Evolutionary conservation across 1,284 basidiomycete species (phyloP).

Genomic region (Marasmius oreades): DNA sequence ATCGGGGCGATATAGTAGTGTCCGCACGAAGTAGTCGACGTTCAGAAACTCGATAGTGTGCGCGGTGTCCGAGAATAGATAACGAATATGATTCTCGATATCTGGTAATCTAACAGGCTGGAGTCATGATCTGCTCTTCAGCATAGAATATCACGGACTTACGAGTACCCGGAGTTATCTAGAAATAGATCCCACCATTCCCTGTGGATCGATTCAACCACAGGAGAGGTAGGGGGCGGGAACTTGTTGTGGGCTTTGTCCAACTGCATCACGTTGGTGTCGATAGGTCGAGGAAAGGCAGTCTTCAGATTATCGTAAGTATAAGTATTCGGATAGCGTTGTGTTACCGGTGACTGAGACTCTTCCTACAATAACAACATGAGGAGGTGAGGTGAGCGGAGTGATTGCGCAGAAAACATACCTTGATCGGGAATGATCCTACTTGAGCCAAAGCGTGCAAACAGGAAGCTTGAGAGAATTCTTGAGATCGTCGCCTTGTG

Average conservation of each 20-base stretch:
- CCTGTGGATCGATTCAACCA: slow-evolving; percentile 42
- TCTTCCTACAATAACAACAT: slow-evolving; percentile 3
- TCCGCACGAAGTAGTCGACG: slow-evolving; percentile 47
- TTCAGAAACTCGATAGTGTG: slow-evolving; percentile 69
- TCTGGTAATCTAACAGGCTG: slow-evolving; percentile 39
- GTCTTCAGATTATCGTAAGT: slow-evolving; percentile 30
- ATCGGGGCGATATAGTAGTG: slow-evolving; percentile 47
- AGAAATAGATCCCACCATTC: slow-evolving; percentile 66
- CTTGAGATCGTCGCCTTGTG: slow-evolving; percentile 1
- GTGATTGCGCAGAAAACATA: slow-evolving; percentile 12
- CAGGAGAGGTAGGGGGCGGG: slow-evolving; percentile 35
- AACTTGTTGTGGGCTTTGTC: slow-evolving; percentile 30
- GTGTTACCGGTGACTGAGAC: slow-evolving; percentile 1
- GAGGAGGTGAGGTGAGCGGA: background rate
- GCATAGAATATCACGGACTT: slow-evolving; percentile 13
- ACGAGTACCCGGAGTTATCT: slow-evolving; percentile 38
- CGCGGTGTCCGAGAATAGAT: slow-evolving; percentile 47
- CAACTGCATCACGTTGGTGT: slow-evolving; percentile 29
- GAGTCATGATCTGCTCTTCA: slow-evolving; percentile 3
- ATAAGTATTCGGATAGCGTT: slow-evolving; percentile 11
- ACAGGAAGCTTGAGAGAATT: slow-evolving; percentile 21
- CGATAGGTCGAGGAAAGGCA: slow-evolving; percentile 32
- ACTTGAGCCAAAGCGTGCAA: slow-evolving; percentile 24
- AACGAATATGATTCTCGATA: slow-evolving; percentile 50
- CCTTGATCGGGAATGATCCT: slow-evolving; percentile 24